phyloP scores from a whole-genome alignment of 305 asterid species.

The Fraxinus dipetala region DNA sequence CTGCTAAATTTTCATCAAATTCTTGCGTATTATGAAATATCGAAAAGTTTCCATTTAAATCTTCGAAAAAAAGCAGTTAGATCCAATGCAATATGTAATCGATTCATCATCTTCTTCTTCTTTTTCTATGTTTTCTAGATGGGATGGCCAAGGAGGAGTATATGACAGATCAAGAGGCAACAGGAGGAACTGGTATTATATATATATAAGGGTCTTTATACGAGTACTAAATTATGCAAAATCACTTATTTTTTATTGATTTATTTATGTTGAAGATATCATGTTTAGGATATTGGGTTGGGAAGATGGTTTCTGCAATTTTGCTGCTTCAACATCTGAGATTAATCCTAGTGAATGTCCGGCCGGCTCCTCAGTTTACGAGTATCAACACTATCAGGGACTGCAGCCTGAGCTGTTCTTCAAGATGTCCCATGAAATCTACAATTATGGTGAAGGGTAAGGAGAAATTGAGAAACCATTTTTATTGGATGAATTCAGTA shows the following conservation, averaged over 20 bases:
- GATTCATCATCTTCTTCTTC: neutral
- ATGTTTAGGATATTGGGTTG: conserved; percentile 83
- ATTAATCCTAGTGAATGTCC: conserved; percentile 51
- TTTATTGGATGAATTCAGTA: neutral
- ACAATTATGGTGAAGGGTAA: conserved; percentile 98
- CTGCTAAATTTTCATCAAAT: neutral
- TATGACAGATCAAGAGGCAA: conserved; percentile 96
- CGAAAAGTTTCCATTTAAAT: neutral
- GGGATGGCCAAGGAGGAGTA: conserved; percentile 94
- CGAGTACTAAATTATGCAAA: neutral
- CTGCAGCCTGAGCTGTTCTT: conserved; percentile 92
- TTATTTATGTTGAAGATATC: neutral
- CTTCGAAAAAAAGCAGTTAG: neutral
- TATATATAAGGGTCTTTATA: neutral
- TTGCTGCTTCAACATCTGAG: conserved; percentile 75
- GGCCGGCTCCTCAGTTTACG: conserved; percentile 39
- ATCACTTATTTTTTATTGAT: neutral
- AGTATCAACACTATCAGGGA: conserved; percentile 68
- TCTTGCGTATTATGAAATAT: neutral
- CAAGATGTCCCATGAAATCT: conserved; percentile 99
- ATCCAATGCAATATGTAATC: neutral
- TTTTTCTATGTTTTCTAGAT: conserved; percentile 37
- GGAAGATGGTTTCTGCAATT: conserved; percentile 99
- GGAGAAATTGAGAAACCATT: neutral
- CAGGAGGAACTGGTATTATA: conserved; percentile 78